Percentiles rank a stretch among this genome's conserved stretches.
These are phyloP conservation scores for Mucor sp. DNA, from an alignment of 371 early-diverging fungal species.

Conservation along the genomic window DNA sequence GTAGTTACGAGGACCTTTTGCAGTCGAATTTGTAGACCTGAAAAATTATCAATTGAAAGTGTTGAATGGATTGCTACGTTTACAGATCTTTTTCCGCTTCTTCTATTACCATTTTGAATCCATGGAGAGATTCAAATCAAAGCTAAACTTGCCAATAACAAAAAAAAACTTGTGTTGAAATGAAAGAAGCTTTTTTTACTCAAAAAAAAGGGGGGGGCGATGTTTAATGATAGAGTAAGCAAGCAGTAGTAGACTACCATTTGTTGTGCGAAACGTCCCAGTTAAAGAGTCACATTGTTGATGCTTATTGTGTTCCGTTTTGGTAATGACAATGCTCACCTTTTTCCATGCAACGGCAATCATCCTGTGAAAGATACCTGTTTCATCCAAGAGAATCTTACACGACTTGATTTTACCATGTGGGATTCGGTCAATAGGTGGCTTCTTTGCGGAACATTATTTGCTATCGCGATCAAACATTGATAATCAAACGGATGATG, in stretches of 20 bases:
- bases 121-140: conserved; percentile 31
- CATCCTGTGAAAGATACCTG: not conserved
- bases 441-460: not conserved
- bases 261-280: not conserved
- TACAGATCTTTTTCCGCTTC: not conserved
- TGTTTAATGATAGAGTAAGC: not conserved
- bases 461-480: not conserved
- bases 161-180: conserved; percentile 1
- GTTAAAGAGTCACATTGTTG: not conserved
- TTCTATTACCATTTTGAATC: conserved; percentile 33
- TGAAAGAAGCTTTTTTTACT: not conserved
- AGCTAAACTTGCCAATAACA: conserved; percentile 5
- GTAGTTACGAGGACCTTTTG: conserved; percentile 42
- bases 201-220: not conserved
- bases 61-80: not conserved
- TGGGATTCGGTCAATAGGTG: not conserved
- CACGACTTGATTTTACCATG: not conserved
- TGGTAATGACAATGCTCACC: not conserved
- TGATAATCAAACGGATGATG: not conserved
- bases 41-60: not conserved
- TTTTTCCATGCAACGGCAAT: not conserved
- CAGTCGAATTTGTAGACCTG: conserved; percentile 18
- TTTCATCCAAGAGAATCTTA: not conserved
- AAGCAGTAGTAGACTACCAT: not conserved
- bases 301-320: not conserved